Percentiles rank a stretch among this genome's conserved stretches.
Conservation (phyloP, 768 basidiomycete species). For the Lentinula edodes region DNA sequence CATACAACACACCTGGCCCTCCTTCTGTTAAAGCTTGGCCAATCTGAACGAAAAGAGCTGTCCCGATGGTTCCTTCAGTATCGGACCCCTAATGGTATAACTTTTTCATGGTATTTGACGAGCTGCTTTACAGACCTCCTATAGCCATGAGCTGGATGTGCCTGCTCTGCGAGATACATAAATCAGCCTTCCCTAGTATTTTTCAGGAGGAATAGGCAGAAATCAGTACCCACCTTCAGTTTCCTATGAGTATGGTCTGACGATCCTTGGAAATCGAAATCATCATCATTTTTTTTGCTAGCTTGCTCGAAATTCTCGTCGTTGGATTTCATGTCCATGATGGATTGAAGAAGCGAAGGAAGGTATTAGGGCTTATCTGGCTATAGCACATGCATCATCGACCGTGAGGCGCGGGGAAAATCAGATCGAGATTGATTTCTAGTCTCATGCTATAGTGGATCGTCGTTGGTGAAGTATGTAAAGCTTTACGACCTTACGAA, state of each 20-base stretch:
- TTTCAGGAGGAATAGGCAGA: neutral
- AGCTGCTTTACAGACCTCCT: conserved; percentile 27
- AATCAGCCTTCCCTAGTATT: neutral
- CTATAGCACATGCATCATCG: neutral
- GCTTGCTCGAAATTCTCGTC: neutral
- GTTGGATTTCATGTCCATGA: neutral
- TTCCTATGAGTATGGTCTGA: conserved; percentile 32
- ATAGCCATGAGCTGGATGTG: conserved; percentile 51
- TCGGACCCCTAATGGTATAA: no score
- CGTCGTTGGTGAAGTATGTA: no score
- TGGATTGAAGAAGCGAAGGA: neutral
- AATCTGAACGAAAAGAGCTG: conserved; percentile 72
- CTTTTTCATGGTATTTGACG: neutral
- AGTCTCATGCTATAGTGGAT: no score
- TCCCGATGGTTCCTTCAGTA: conserved; percentile 61
- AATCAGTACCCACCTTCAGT: conserved; percentile 25
- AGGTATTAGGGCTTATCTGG: no score
- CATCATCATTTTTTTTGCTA: neutral
- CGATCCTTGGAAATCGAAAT: neutral
- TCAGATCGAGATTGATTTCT: no score
- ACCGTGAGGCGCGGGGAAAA: neutral
- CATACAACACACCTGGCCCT: conserved; percentile 52
- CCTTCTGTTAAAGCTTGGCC: conserved; percentile 52
- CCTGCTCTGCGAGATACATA: conserved; percentile 27
- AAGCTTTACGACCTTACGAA: no score